Evolutionary conservation across 2,329 filamentous ascomycete genomes (phyloP).

Genomic region (Diaporthe amygdali): DNA sequence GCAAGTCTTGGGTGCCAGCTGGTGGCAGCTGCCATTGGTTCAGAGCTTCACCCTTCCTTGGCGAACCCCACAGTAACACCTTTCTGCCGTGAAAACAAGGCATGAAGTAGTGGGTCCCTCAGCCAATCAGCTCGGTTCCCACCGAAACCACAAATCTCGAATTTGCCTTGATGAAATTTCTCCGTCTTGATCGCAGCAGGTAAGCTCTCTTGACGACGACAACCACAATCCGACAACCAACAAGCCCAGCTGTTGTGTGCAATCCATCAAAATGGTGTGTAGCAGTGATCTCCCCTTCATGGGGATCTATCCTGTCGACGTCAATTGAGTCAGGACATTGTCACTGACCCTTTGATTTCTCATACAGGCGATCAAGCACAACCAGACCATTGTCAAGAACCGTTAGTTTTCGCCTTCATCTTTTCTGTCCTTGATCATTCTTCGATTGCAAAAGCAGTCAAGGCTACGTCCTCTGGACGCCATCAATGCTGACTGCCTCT

Average conservation of each 20-base stretch:
- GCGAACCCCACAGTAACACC: background rate
- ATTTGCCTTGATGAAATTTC: constrained; percentile 24
- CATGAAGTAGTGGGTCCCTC: background rate
- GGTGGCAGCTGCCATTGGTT: background rate
- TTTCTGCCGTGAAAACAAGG: background rate
- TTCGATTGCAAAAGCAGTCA: constrained; percentile 30
- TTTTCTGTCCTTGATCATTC: constrained; percentile 25
- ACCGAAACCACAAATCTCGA: constrained; percentile 25
- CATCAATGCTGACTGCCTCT: constrained; percentile 45
- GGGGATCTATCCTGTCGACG: constrained; percentile 19
- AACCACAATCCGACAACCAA: constrained; percentile 19
- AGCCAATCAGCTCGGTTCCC: constrained; percentile 23
- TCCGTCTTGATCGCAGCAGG: constrained; percentile 12
- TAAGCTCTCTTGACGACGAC: constrained; percentile 23
- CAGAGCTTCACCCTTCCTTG: background rate
- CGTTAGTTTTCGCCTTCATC: constrained; percentile 62
- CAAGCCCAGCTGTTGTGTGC: constrained; percentile 49
- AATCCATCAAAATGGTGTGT: constrained; percentile 60
- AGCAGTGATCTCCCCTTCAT: constrained; percentile 2
- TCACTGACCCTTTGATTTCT: constrained; percentile 38
- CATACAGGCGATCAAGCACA: constrained; percentile 95
- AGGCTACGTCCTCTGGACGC: background rate
- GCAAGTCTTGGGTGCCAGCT: background rate
- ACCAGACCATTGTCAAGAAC: constrained; percentile 97
- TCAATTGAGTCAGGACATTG: constrained; percentile 30